Percentiles rank a stretch among this genome's conserved stretches.
Evolutionary conservation across 2,329 filamentous ascomycete genomes (phyloP).

Genomic region (Clarireedia hainanense): DNA sequence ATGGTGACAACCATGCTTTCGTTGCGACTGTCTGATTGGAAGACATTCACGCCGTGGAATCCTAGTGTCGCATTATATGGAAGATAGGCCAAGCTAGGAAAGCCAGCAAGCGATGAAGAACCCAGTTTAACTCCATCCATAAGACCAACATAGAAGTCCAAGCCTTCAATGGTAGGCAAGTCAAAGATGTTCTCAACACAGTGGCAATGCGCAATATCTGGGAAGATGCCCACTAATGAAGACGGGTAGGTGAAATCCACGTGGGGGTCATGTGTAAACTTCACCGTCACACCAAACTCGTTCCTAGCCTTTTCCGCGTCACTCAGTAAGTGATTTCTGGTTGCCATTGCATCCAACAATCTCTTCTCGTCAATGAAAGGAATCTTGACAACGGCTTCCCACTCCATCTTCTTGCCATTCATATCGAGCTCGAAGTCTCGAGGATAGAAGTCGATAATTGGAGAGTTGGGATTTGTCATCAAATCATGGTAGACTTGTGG

Average conservation of each 20-base stretch:
- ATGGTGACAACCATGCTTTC: constrained; percentile 93
- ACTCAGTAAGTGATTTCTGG: constrained; percentile 71
- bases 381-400: constrained; percentile 98
- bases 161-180: constrained; percentile 80
- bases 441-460: constrained; percentile 97
- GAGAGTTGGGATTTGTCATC: constrained; percentile 85
- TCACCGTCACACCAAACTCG: constrained; percentile 83
- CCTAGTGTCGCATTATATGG: constrained; percentile 74
- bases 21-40: constrained; percentile 91
- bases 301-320: constrained; percentile 77
- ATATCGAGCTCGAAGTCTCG: constrained; percentile 96
- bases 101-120: constrained; percentile 77
- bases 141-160: constrained; percentile 77
- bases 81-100: constrained; percentile 81
- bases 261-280: constrained; percentile 78
- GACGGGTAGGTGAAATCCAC: constrained; percentile 79
- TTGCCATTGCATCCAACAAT: constrained; percentile 75
- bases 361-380: constrained; percentile 94
- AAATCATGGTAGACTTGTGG: constrained; percentile 79
- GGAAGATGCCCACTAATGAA: constrained; percentile 82
- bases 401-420: constrained; percentile 99
- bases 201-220: constrained; percentile 76
- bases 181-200: constrained; percentile 97
- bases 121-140: constrained; percentile 80
- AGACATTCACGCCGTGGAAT: constrained; percentile 87